Evolutionary conservation across 768 basidiomycete species (phyloP), one percentile per base, ranked within the genome.

Genomic region (Mycena polygramma): DNA sequence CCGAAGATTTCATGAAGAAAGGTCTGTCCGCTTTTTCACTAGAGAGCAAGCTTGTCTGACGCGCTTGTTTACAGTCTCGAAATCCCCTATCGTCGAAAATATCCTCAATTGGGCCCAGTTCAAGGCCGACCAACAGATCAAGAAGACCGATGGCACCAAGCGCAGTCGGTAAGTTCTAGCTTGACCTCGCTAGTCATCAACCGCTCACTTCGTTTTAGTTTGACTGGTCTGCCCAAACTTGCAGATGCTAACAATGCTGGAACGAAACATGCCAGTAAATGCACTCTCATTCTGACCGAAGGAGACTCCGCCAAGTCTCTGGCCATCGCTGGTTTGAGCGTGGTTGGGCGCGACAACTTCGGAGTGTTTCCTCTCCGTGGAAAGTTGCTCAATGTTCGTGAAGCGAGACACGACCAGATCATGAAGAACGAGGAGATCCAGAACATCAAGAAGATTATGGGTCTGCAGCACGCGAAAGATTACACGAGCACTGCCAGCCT

Each of bases 261-360:
- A 11, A 94, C 94, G 8, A 91, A 85, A 75, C 83, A 90, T 51
- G 96, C 90, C 8, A 86, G 88, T 55, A 86, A 92, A 53, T 99
- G 98, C 76, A 99, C 98, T 1, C 89, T 99, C 63, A 99, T 99
- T 68, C 84, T 99, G 6, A 99, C 98, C 0, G 98, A 99, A 88
- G 98, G 98, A 86, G 97, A 99, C 83, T 99, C 98, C 26, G 98
- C 98, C 85, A 98, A 98, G 79, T 91, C 96, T 8, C 87, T 99
- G 46, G 98, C 98, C 13, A 92, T 99, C 35, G 96, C 97, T 55
- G 98, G 98, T 57, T 89, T 99, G 41, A 89, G 91, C 65, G 96
- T 98, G 36, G 96, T 98, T 66, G 98, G 98, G 7, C 92, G 98
- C 69, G 97, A 99, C 80, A 90, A 96, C 77, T 99, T 95, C 71